A percentile compares a stretch with the other conserved stretches of the same genome.
Evolutionary conservation across 805 yeast species (phyloP).

Genomic region (Trichomonascus vanleenenianus): DNA sequence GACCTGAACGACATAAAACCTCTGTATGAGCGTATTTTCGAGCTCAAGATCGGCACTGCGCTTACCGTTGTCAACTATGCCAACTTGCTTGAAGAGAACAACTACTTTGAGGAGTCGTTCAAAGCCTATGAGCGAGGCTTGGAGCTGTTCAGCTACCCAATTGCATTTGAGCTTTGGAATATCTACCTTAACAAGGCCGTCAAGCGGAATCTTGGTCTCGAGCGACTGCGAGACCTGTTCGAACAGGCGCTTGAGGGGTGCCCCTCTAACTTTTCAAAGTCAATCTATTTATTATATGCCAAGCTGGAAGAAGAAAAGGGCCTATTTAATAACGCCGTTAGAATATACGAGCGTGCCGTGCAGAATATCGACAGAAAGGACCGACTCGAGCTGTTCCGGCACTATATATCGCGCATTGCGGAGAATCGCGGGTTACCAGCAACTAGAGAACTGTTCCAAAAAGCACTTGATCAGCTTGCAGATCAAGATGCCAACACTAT

Average conservation of each 20-base stretch:
- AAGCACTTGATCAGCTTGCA: constrained; percentile 44
- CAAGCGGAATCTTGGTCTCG: constrained; percentile 32
- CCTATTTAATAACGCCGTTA: constrained; percentile 40
- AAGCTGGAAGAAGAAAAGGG: constrained; percentile 55
- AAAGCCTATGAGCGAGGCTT: constrained; percentile 63
- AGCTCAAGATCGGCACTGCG: constrained; percentile 62
- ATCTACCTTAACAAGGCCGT: constrained; percentile 52
- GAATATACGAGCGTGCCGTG: constrained; percentile 39
- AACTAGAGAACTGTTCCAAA: constrained; percentile 43
- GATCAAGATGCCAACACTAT: constrained; percentile 36
- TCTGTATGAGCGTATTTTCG: constrained; percentile 47
- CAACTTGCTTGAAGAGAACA: constrained; percentile 43
- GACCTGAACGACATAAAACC: constrained; percentile 30
- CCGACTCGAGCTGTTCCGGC: constrained; percentile 36
- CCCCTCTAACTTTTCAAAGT: constrained; percentile 40
- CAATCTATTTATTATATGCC: constrained; percentile 49
- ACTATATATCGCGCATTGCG: constrained; percentile 35
- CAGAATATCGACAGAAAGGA: constrained; percentile 24
- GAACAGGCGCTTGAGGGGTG: constrained; percentile 54
- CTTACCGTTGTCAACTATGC: constrained; percentile 60
- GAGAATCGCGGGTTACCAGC: constrained; percentile 35
- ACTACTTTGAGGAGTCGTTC: constrained; percentile 43
- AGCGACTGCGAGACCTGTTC: constrained; percentile 63
- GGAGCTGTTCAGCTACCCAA: constrained; percentile 50
- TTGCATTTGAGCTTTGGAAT: constrained; percentile 64